Base-by-base conservation (phyloP, 2,329 filamentous ascomycete genomes). In the Fusarium sp. region DNA sequence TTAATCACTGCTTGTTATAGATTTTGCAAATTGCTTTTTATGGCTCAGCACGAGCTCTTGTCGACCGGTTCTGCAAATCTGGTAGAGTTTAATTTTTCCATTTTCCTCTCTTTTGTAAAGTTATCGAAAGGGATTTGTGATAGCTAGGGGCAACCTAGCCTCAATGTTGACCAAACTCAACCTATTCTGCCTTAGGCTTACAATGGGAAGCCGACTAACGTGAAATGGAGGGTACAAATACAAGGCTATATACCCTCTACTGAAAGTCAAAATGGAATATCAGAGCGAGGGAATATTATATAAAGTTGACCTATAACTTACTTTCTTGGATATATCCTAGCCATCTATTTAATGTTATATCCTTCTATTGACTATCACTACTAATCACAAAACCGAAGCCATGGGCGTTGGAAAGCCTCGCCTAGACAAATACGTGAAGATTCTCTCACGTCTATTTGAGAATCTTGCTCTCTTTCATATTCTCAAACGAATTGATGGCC, bases 391-490 rank as follows among this genome's bases (percentile, higher is more conserved):
- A 38, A 40, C 11, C 35, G 27, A 8, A 17, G 61, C 50, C 2
- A 71, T 66, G 69, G 60, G 48, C 7, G 44, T 62, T 11, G 70
- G 67, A n/a, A 62, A 53, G n/a, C 74, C 75, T 18, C 44, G 75
- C 27, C 7, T 69, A 1, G 58, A 67, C 26, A 48, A 44, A 13
- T 66, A 77, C 11, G 15, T 45, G 8, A 65, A 42, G 33, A 38
- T 73, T 12, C 49, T 77, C 4, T 58, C 73, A 4, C 63, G 75
- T 3, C 54, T 77, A 13, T 77, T 74, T 27, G 75, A 77, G 49
- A 61, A 71, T 9, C 38, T 74, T 3, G 64, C 73, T 4, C 53
- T 77, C 10, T 69, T 74, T 8, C 52, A 27, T 14, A 57, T 73
- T 10, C 57, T 74, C 15, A 64, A 60, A 18, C 60, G 38, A 42